Conservation (phyloP, 2,329 filamentous ascomycete species). For the Seiridium unicorne region DNA sequence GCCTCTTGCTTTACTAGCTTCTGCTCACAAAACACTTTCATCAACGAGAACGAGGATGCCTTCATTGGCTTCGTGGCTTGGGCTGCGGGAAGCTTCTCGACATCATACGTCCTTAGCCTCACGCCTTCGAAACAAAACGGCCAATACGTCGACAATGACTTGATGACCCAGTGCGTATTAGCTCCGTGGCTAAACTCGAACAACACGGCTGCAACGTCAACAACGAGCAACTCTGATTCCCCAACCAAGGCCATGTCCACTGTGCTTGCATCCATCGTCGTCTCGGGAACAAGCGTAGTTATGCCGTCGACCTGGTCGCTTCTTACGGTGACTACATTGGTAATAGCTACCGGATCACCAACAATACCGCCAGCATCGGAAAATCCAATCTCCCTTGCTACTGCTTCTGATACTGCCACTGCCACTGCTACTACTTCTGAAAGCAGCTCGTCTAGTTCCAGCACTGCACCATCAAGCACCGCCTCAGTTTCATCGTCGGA, state of each 20-base stretch:
- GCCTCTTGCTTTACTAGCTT: conserved; percentile 41
- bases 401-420: background rate
- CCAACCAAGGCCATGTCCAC: background rate
- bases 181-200: conserved; percentile 28
- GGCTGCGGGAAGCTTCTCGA: conserved; percentile 43
- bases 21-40: conserved; percentile 44
- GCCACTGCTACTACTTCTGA: background rate
- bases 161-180: conserved; percentile 43
- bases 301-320: background rate
- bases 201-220: conserved; percentile 2
- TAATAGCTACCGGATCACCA: conserved; percentile 15
- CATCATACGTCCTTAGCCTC: conserved; percentile 40
- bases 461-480: background rate
- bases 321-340: conserved; percentile 11
- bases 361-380: background rate
- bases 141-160: conserved; percentile 33
- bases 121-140: conserved; percentile 34
- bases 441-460: background rate
- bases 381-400: background rate
- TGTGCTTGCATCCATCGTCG: background rate
- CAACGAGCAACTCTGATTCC: background rate
- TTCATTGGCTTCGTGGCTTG: conserved; percentile 45
- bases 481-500: background rate
- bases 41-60: conserved; percentile 45
- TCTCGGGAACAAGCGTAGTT: background rate